Evolutionary conservation across 176 grass and related monocot species (phyloP).

Genomic region (Aechmea fasciata): DNA sequence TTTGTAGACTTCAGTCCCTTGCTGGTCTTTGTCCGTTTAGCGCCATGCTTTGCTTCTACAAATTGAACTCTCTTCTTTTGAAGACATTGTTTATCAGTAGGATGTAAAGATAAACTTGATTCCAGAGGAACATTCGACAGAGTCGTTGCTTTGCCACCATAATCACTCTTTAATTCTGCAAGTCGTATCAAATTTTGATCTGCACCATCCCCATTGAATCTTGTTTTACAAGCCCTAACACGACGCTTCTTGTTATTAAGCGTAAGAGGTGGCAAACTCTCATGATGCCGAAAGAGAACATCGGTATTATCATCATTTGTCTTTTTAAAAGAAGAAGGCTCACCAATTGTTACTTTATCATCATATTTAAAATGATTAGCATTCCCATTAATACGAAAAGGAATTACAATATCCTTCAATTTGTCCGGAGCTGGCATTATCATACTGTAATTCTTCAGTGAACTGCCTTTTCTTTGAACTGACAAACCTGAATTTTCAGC

Average conservation of each 20-base stretch:
- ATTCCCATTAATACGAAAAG: neutral
- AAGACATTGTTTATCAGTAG: conserved; percentile 19
- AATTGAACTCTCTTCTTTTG: conserved; percentile 61
- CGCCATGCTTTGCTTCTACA: conserved; percentile 37
- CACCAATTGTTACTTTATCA: neutral
- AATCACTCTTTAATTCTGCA: conserved; percentile 4
- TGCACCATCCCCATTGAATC: conserved; percentile 23
- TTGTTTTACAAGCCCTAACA: conserved; percentile 31
- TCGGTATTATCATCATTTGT: conserved; percentile 16
- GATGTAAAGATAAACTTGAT: conserved; percentile 14
- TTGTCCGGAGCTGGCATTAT: conserved; percentile 21
- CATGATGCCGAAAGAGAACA: conserved; percentile 15
- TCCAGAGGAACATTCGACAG: conserved; percentile 9
- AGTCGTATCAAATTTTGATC: conserved; percentile 29
- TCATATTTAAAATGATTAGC: neutral
- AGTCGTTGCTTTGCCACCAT: neutral
- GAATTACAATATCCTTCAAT: conserved; percentile 16
- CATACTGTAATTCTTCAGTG: conserved; percentile 46
- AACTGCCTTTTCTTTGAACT: conserved; percentile 24
- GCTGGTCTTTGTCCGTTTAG: conserved; percentile 25
- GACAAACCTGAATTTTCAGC: neutral
- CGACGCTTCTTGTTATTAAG: conserved; percentile 46
- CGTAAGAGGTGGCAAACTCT: conserved; percentile 21
- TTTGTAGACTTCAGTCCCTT: conserved; percentile 34
- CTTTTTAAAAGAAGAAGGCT: neutral